Base-by-base conservation (phyloP, 768 basidiomycete species). In the Saitozyma podzolica region DNA sequence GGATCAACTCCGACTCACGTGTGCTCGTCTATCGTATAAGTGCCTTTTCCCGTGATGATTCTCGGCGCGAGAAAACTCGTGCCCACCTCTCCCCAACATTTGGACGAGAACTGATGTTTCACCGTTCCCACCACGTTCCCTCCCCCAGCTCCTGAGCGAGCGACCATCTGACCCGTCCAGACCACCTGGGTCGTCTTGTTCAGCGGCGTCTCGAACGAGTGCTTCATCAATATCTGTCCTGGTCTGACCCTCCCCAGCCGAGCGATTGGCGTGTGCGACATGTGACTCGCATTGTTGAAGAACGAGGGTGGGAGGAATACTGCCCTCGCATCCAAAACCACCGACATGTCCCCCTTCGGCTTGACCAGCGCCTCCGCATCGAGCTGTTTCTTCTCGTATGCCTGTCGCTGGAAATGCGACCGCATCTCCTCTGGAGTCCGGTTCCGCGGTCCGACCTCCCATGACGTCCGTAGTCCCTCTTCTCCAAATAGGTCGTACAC, bases 401-500 rank as follows among this genome's bases (percentile, higher is more conserved):
- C 72, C 50, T 79, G 75, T 9, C 60, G 58, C 20, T 67, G 68
- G 56, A 75, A 80, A 54, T 74, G 71, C 11, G 56, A 47, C 19
- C 70, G 61, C 50, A 80, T 62, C 74, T 81, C 80, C 29, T 75
- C 77, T 0, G 76, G 68, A 14, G 73, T 70, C 69, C 77, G 80
- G 6, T 71, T 63, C 64, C 73, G 74, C 49, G 65, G 74, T 14
- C 80, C 79, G 14, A 82, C 69, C 56, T 80, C 78, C 78, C 76
- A 81, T 8, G 68, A 68, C 20, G 79, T 75, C 62, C 73, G 73
- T 19, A 83, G 62, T 5, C 82, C 82, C 41, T 80, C 49, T 78
- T 79, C 75, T 83, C 90, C 91, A 71, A 90, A 82, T 40, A 83
- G 78, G 74, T 92, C 89, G 78, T 92, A 91, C 7, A 91, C 85